These are phyloP conservation scores for Malus asiatica DNA, from an alignment of 306 rosid species.

Conservation along the genomic window DNA sequence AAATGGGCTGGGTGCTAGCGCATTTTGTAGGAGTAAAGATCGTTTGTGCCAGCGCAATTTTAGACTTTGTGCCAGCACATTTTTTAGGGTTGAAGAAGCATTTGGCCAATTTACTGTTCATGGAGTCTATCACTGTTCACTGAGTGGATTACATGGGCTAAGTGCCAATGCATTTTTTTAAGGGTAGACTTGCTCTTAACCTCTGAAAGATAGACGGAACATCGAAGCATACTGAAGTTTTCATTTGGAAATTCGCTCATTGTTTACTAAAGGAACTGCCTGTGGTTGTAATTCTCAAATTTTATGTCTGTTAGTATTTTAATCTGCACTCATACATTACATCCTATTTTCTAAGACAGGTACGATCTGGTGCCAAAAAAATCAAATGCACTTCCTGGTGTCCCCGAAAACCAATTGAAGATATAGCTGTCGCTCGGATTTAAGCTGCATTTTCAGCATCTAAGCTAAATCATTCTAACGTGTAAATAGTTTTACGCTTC, in stretches of 20 bases:
- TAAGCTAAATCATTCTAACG: not conserved
- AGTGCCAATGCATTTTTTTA: no score
- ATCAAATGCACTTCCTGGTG: not conserved
- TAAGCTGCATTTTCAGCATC: conserved; percentile 66
- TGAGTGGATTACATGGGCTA: no score
- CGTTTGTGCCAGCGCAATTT: no score
- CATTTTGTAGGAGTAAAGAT: no score
- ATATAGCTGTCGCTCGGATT: conserved; percentile 61
- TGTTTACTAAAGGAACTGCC: not conserved
- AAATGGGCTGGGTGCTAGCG: no score
- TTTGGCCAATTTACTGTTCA: no score
- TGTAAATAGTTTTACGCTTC: no score
- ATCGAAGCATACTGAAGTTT: not conserved
- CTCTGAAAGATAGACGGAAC: no score
- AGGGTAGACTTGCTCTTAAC: no score
- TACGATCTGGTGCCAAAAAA: not conserved
- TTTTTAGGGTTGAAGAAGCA: no score
- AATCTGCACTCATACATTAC: not conserved
- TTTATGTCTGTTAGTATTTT: not conserved
- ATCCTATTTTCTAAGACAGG: not conserved
- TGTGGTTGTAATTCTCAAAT: not conserved
- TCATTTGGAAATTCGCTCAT: not conserved
- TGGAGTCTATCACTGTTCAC: no score
- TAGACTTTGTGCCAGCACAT: no score
- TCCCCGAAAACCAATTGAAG: conserved; percentile 28